These are phyloP conservation scores for Albugo laibachii DNA, from an alignment of 352 stramenopile genomes.

Conservation along the genomic window DNA sequence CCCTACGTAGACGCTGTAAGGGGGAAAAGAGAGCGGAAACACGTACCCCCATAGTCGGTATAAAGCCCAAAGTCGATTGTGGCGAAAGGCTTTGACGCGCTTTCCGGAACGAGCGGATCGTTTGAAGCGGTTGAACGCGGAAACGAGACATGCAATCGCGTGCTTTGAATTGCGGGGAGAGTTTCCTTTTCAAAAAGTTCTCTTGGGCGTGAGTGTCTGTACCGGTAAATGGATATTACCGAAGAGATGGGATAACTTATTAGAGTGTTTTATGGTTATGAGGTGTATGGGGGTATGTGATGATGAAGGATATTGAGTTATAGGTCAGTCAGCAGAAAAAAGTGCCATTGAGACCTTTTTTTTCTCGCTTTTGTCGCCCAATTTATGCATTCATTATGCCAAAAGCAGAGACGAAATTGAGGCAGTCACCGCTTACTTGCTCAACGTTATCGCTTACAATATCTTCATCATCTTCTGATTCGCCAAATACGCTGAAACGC, in stretches of 20 bases:
- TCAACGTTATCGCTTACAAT: too few relatives aligned
- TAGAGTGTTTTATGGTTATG: too few relatives aligned
- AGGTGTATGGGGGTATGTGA: neutral
- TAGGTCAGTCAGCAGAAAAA: neutral
- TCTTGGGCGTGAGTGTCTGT: too few relatives aligned
- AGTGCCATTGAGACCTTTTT: neutral
- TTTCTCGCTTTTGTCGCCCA: neutral
- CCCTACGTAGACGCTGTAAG: slow-evolving; percentile 19
- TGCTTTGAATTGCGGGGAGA: too few relatives aligned
- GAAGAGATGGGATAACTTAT: too few relatives aligned
- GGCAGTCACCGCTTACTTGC: too few relatives aligned
- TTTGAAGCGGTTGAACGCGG: neutral
- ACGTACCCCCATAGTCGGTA: slow-evolving; percentile 96
- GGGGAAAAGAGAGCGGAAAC: neutral
- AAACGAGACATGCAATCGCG: too few relatives aligned
- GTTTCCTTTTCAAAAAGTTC: too few relatives aligned
- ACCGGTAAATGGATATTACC: too few relatives aligned
- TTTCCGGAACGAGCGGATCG: slow-evolving; percentile 6
- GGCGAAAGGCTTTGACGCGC: slow-evolving; percentile 24
- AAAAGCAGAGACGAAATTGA: slow-evolving; percentile 1
- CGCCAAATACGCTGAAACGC: too few relatives aligned
- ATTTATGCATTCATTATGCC: slow-evolving; percentile 2
- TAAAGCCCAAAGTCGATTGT: slow-evolving; percentile 82
- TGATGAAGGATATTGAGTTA: neutral
- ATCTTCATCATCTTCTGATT: too few relatives aligned